phyloP scores from a whole-genome alignment of 2,329 filamentous ascomycete species.

The Pestalotiopsis sp. region DNA sequence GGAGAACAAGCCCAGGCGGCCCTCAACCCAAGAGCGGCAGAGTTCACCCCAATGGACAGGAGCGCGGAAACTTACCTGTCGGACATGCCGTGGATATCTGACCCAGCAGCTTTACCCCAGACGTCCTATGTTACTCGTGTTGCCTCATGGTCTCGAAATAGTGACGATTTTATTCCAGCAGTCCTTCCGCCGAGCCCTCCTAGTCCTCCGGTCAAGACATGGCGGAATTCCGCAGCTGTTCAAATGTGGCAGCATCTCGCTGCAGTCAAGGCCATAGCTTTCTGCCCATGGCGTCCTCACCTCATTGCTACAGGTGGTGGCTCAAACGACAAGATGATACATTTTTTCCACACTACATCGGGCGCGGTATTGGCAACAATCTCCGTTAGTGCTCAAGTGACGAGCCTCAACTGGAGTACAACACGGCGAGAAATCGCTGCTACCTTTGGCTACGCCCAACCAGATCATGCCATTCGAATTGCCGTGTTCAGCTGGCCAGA shows the following conservation, averaged over 20 bases:
- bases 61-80: background rate
- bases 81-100: background rate
- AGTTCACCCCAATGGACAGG: background rate
- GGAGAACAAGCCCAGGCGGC: background rate
- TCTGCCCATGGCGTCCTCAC: conserved; percentile 90
- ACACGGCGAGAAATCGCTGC: conserved; percentile 86
- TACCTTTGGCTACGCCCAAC: conserved; percentile 91
- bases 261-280: conserved; percentile 94
- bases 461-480: conserved; percentile 85
- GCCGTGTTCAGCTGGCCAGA: conserved; percentile 95
- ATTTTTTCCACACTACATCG: conserved; percentile 88
- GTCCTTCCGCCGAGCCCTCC: background rate
- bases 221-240: conserved; percentile 61
- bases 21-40: background rate
- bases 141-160: background rate
- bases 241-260: conserved; percentile 80
- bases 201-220: conserved; percentile 39
- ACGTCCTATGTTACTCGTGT: background rate
- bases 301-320: conserved; percentile 90
- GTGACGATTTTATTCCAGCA: background rate
- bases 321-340: conserved; percentile 91
- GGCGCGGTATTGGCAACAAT: conserved; percentile 88
- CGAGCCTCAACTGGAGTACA: conserved; percentile 86
- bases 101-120: background rate
- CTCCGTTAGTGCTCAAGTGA: conserved; percentile 90